A percentile compares a stretch with the other conserved stretches of the same genome.
Conservation (phyloP, 108 stramenopile species). For the Schizochytrium sp. region DNA sequence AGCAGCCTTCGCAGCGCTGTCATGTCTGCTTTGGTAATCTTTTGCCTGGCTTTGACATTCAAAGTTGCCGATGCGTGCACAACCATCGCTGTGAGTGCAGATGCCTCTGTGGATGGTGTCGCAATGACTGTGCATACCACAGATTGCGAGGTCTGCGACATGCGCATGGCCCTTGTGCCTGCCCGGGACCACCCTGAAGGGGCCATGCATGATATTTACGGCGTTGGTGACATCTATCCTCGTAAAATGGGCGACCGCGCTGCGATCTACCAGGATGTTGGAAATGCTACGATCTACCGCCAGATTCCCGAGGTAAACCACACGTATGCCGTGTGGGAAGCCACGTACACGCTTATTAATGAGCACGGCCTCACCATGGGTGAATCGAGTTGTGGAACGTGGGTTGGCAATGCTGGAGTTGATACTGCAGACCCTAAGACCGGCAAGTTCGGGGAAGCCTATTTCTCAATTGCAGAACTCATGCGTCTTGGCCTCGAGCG, state of each 20-base stretch:
- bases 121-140: constrained; percentile 62
- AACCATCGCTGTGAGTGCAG: constrained; percentile 68
- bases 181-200: constrained; percentile 74
- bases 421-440: constrained; percentile 67
- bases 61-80: constrained; percentile 68
- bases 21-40: not conserved
- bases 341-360: constrained; percentile 85
- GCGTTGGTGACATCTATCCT: constrained; percentile 81
- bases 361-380: constrained; percentile 83
- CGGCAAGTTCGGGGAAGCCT: constrained; percentile 77
- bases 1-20: not conserved
- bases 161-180: constrained; percentile 80
- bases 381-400: constrained; percentile 82
- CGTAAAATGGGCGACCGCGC: constrained; percentile 83
- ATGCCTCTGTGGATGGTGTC: constrained; percentile 65
- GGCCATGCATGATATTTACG: constrained; percentile 76
- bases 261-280: constrained; percentile 67
- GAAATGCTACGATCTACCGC: constrained; percentile 76
- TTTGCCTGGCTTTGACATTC: not conserved
- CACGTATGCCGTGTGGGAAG: constrained; percentile 85
- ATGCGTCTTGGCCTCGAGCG: constrained; percentile 84
- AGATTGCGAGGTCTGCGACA: constrained; percentile 80
- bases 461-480: constrained; percentile 82
- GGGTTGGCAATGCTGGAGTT: constrained; percentile 68
- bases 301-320: constrained; percentile 79